Conservation (phyloP, 176 grass and related monocot genomes). For the Chloris gayana region DNA sequence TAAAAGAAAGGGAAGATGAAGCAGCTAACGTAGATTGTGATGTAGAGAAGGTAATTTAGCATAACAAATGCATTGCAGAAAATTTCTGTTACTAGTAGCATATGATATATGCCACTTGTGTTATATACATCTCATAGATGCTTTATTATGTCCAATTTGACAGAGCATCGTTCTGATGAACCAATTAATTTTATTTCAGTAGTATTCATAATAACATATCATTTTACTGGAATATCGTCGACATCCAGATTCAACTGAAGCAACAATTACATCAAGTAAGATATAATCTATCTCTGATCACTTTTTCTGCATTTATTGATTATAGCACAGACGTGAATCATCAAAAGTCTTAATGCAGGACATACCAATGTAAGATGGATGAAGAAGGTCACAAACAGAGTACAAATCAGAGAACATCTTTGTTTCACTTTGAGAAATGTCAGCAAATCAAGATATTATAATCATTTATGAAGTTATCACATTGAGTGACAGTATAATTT, state of each 20-base stretch:
- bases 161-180: background rate
- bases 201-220: background rate
- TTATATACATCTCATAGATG: background rate
- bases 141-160: background rate
- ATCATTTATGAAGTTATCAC: background rate
- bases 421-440: background rate
- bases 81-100: background rate
- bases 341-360: background rate
- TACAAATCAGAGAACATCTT: background rate
- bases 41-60: background rate
- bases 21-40: constrained; percentile 5
- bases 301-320: background rate
- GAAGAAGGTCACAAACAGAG: background rate
- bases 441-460: background rate
- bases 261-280: background rate
- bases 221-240: background rate
- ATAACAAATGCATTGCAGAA: background rate
- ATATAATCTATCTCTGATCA: background rate
- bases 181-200: background rate
- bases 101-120: background rate
- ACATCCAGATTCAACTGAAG: background rate
- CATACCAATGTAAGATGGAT: background rate
- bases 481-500: background rate
- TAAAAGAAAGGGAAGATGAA: background rate
- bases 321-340: background rate